Percentiles rank a stretch among this genome's conserved stretches.
These are phyloP conservation scores for Ceratocystis cubensis DNA, from an alignment of 2,329 filamentous ascomycete genomes.

Conservation along the genomic window DNA sequence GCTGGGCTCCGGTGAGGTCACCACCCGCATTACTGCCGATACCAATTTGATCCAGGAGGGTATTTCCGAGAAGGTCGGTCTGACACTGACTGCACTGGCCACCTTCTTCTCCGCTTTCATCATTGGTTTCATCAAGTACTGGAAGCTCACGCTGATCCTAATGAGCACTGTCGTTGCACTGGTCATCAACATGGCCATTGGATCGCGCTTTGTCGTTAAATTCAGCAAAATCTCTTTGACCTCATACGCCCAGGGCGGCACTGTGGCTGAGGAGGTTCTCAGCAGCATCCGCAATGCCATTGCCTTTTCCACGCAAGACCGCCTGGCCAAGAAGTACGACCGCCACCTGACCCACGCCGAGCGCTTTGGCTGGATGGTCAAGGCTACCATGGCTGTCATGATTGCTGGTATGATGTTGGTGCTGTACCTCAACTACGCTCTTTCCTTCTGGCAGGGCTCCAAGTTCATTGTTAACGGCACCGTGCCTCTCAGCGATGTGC, in stretches of 20 bases:
- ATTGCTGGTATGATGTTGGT: constrained; percentile 72
- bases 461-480: constrained; percentile 56
- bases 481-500: constrained; percentile 53
- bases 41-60: constrained; percentile 89
- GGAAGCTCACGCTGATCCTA: constrained; percentile 85
- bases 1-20: constrained; percentile 82
- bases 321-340: constrained; percentile 79
- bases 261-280: constrained; percentile 84
- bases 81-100: constrained; percentile 63
- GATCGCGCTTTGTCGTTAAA: constrained; percentile 63
- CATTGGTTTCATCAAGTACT: constrained; percentile 81
- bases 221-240: constrained; percentile 67
- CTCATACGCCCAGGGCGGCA: constrained; percentile 73
- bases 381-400: constrained; percentile 63
- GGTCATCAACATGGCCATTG: constrained; percentile 60
- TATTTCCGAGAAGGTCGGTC: constrained; percentile 75
- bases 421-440: constrained; percentile 74
- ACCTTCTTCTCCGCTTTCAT: constrained; percentile 83
- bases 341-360: constrained; percentile 59
- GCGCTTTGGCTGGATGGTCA: constrained; percentile 62
- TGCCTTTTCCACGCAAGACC: constrained; percentile 87
- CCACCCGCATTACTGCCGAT: constrained; percentile 85
- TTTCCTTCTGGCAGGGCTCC: constrained; percentile 81
- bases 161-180: constrained; percentile 71
- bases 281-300: constrained; percentile 85